Evolutionary conservation across 768 basidiomycete genomes (phyloP).

Genomic region (Candolleomyces efflorescens): DNA sequence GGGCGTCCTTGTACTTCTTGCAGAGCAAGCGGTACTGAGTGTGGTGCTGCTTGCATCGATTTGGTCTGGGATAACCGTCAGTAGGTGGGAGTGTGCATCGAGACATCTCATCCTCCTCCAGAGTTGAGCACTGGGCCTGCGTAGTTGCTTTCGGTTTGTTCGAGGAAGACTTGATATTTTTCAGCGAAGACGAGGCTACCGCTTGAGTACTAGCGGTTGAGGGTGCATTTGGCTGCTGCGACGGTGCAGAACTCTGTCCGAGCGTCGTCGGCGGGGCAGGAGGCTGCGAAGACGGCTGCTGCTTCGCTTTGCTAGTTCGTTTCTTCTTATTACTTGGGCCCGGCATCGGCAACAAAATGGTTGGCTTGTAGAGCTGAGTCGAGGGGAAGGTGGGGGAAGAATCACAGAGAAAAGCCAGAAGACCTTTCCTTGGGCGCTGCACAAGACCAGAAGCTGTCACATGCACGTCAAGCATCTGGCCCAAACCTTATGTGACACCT

Average conservation of each 20-base stretch:
- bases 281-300: neutral
- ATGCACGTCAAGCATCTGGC: too few relatives aligned
- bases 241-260: too few relatives aligned
- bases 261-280: neutral
- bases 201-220: neutral
- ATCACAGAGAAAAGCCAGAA: too few relatives aligned
- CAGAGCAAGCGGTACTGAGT: conserved; percentile 3
- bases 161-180: neutral
- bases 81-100: conserved; percentile 7
- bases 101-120: conserved; percentile 11
- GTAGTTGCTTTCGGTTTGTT: neutral
- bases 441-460: too few relatives aligned
- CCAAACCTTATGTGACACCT: too few relatives aligned
- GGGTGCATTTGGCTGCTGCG: neutral
- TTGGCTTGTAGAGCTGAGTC: too few relatives aligned
- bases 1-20: conserved; percentile 10
- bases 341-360: neutral
- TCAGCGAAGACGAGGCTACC: neutral
- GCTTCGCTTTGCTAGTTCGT: neutral
- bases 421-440: too few relatives aligned
- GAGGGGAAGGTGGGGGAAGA: too few relatives aligned
- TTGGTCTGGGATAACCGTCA: neutral
- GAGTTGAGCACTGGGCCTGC: conserved; percentile 1
- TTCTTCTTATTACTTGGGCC: neutral
- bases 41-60: conserved; percentile 8